A percentile compares a stretch with the other conserved stretches of the same genome.
These are phyloP conservation scores for Globisporangium middletonii DNA, from an alignment of 352 stramenopile genomes.

Conservation along the genomic window DNA sequence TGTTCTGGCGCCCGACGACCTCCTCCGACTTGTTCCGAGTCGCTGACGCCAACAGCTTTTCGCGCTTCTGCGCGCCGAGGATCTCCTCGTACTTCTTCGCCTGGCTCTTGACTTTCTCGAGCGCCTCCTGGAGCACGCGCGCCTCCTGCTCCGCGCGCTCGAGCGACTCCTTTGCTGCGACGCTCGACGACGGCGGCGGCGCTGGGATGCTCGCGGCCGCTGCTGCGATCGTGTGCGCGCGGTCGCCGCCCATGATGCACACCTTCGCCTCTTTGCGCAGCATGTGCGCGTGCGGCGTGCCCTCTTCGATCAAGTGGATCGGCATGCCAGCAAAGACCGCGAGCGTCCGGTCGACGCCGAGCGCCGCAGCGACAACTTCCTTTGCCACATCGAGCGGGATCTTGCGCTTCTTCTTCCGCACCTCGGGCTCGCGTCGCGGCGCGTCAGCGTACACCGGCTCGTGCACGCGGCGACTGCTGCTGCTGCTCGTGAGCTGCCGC, in stretches of 20 bases:
- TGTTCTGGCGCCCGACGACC: constrained; percentile 76
- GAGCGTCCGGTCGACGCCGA: constrained; percentile 56
- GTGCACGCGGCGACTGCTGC: constrained; percentile 33
- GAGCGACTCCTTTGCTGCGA: constrained; percentile 61
- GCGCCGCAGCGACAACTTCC: constrained; percentile 72
- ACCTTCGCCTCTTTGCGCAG: constrained; percentile 78
- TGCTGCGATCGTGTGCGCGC: background rate
- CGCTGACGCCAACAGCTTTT: constrained; percentile 64
- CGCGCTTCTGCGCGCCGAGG: constrained; percentile 59
- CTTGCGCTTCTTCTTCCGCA: constrained; percentile 67
- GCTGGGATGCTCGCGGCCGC: background rate
- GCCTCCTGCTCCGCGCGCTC: constrained; percentile 67
- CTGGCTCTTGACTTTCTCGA: constrained; percentile 81
- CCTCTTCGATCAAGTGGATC: constrained; percentile 70
- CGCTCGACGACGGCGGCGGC: constrained; percentile 7
- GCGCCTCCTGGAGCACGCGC: constrained; percentile 66
- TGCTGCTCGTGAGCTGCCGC: constrained; percentile 28
- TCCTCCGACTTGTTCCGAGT: constrained; percentile 69
- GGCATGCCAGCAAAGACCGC: constrained; percentile 72
- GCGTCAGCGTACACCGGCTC: constrained; percentile 20
- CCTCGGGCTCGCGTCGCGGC: constrained; percentile 20
- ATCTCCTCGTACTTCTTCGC: constrained; percentile 85
- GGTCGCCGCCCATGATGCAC: constrained; percentile 42
- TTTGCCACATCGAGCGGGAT: constrained; percentile 78
- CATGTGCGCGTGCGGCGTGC: constrained; percentile 70